Percentiles rank a stretch among this genome's conserved stretches.
Evolutionary conservation across 208 protist genomes (phyloP).

Genomic region (Phytomonas sp.): DNA sequence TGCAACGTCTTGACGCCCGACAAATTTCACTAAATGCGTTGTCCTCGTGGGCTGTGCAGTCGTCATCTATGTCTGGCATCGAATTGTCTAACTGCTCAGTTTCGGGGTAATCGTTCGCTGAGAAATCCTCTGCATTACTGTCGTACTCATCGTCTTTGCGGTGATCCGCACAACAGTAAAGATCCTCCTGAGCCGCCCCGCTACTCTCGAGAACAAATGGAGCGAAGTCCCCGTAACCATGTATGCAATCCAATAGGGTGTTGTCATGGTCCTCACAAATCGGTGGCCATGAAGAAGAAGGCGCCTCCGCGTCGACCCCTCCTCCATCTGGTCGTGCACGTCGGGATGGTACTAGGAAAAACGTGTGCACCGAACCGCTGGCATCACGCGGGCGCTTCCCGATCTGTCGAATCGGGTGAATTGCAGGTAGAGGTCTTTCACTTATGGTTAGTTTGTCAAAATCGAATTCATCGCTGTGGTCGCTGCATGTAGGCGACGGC

Average conservation of each 20-base stretch:
- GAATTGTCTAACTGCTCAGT: conserved; percentile 27
- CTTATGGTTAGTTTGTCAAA: not conserved
- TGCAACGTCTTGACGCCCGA: not conserved
- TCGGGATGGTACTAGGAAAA: not conserved
- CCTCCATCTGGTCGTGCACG: not conserved
- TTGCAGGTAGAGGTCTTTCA: not conserved
- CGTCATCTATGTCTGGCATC: conserved; percentile 3
- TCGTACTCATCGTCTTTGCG: conserved; percentile 87
- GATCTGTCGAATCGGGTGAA: not conserved
- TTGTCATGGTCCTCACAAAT: not conserved
- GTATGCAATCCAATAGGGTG: not conserved
- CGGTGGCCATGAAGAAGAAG: not conserved
- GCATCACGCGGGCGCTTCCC: not conserved
- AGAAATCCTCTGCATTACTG: conserved; percentile 86
- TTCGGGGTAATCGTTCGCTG: conserved; percentile 82
- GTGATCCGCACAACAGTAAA: conserved; percentile 83
- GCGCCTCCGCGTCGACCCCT: not conserved
- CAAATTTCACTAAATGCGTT: not conserved
- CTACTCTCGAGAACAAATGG: conserved; percentile 9
- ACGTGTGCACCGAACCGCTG: not conserved
- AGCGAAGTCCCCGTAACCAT: not conserved
- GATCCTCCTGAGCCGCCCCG: conserved; percentile 15
- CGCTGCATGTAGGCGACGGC: not conserved
- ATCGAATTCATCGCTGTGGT: not conserved
- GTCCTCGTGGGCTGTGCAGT: conserved; percentile 14